Conservation (phyloP, 2,329 filamentous ascomycete species). For the Alternaria infectoria region DNA sequence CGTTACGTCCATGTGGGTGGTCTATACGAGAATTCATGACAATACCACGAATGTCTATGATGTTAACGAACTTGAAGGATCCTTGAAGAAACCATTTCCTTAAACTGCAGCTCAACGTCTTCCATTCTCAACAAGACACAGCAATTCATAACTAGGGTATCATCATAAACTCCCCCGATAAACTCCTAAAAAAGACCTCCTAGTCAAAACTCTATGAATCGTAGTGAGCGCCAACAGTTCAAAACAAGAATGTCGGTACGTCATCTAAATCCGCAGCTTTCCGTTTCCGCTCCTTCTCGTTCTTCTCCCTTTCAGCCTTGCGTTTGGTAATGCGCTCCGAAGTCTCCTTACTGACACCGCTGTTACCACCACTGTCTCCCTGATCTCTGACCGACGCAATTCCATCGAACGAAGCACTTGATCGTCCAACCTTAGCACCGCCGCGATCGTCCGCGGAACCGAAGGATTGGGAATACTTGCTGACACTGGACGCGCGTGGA, state of each 20-base stretch:
- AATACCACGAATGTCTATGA: background rate
- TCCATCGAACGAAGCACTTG: slow-evolving; percentile 16
- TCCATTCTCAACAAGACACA: background rate
- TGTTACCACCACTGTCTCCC: background rate
- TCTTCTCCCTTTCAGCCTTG: slow-evolving; percentile 33
- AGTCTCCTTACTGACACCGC: slow-evolving; percentile 22
- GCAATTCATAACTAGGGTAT: background rate
- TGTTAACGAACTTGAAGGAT: background rate
- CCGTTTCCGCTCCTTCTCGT: slow-evolving; percentile 32
- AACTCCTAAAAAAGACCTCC: background rate
- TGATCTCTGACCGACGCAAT: background rate
- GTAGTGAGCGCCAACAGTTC: background rate
- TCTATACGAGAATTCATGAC: background rate
- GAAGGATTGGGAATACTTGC: background rate
- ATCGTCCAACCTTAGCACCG: background rate
- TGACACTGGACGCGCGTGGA: background rate
- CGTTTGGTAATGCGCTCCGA: slow-evolving; percentile 41
- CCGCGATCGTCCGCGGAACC: background rate
- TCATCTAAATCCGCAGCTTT: slow-evolving; percentile 41
- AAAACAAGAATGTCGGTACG: slow-evolving; percentile 56
- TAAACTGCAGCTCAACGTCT: background rate
- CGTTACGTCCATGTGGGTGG: too few relatives aligned
- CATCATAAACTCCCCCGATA: background rate
- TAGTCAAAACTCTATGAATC: background rate
- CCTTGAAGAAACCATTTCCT: background rate